These are phyloP conservation scores for Tulasnella sp. DNA, from an alignment of 768 basidiomycete genomes.

Conservation along the genomic window DNA sequence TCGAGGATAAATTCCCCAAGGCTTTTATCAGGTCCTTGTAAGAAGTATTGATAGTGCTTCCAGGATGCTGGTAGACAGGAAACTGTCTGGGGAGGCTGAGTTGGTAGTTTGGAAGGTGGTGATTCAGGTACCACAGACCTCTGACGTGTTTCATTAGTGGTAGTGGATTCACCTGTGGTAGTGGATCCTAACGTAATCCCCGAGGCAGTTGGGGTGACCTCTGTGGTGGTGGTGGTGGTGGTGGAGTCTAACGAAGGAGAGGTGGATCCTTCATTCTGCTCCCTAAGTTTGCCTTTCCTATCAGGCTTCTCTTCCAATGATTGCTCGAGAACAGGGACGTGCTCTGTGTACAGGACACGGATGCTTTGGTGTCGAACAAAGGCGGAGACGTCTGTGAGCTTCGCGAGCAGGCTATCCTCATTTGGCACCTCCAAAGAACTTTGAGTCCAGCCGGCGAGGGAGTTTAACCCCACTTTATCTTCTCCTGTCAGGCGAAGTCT, in stretches of 20 bases:
- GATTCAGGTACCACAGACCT: slow-evolving; percentile 23
- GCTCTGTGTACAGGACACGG: slow-evolving; percentile 49
- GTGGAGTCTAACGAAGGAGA: background rate
- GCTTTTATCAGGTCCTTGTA: slow-evolving; percentile 37
- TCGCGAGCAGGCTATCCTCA: slow-evolving; percentile 39
- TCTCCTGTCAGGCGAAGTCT: slow-evolving; percentile 48
- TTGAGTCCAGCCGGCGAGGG: slow-evolving; percentile 57
- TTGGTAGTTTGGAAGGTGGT: slow-evolving; percentile 32
- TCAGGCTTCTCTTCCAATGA: background rate
- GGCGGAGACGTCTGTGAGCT: slow-evolving; percentile 51
- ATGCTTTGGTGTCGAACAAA: slow-evolving; percentile 60
- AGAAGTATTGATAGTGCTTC: slow-evolving; percentile 53
- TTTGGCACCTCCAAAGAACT: slow-evolving; percentile 58
- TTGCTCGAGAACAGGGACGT: slow-evolving; percentile 34
- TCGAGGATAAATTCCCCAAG: slow-evolving; percentile 47
- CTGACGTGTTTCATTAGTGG: background rate
- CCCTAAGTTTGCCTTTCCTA: slow-evolving; percentile 2
- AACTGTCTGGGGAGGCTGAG: slow-evolving; percentile 21
- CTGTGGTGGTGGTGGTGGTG: background rate
- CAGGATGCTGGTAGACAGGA: slow-evolving; percentile 50
- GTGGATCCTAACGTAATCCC: background rate
- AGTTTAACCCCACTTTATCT: slow-evolving; percentile 52
- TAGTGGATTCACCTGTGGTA: background rate
- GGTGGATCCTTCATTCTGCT: background rate
- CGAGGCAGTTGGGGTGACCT: background rate